Evolutionary conservation across 148 eudicot species (phyloP).

Genomic region (Persicaria maculosa): DNA sequence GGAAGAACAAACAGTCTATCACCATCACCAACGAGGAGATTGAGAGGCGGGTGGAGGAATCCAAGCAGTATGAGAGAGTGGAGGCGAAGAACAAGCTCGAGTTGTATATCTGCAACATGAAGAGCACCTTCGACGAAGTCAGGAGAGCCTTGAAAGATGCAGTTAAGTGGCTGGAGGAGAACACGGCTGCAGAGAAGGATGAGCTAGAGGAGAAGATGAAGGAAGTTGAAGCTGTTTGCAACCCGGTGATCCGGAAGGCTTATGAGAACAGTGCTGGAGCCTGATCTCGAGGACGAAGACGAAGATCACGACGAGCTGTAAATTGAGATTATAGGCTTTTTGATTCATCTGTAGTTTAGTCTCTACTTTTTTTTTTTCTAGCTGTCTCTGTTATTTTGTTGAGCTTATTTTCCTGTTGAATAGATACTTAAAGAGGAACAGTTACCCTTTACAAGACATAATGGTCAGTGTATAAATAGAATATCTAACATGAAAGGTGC

Average conservation of each 20-base stretch:
- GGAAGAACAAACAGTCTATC: neutral
- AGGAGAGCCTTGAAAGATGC: neutral
- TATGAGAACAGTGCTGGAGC: neutral
- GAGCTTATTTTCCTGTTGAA: too few relatives aligned
- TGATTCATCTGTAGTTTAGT: too few relatives aligned
- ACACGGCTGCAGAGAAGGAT: neutral
- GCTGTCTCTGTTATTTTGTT: too few relatives aligned
- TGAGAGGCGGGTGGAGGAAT: neutral
- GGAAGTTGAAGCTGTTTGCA: slow-evolving; percentile 2
- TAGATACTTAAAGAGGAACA: too few relatives aligned
- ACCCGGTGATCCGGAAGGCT: slow-evolving; percentile 2
- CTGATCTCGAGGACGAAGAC: neutral
- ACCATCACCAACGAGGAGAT: slow-evolving; percentile 5
- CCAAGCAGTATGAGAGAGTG: neutral
- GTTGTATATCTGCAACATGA: neutral
- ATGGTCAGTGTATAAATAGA: neutral
- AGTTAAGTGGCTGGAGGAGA: neutral
- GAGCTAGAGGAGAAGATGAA: neutral
- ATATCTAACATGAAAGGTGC: neutral
- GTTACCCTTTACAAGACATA: too few relatives aligned
- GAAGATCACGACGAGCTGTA: neutral
- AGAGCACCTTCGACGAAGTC: neutral
- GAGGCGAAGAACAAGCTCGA: slow-evolving; percentile 4
- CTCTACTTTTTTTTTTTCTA: too few relatives aligned
- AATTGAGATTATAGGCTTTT: too few relatives aligned